Base-by-base conservation (phyloP, 202 grass and related monocot genomes). In the Carex arenaria region DNA sequence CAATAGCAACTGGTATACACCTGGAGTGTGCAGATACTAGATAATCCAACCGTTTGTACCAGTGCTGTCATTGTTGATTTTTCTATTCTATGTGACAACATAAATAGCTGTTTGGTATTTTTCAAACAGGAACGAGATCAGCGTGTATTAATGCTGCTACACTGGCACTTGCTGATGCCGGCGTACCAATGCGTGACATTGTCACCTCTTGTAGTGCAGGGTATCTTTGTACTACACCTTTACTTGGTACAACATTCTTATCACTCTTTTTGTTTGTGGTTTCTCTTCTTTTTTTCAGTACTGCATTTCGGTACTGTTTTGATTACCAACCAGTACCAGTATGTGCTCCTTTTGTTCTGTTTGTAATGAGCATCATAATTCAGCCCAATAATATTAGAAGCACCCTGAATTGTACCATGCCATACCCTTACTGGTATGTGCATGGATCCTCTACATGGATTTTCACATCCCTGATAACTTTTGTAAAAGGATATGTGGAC, bases 91-190 rank as follows among this genome's bases (percentile, higher is more conserved):
- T 10, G 14, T 32, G 26, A 60, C 17, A 20, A 59, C 31, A 78
- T 59, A 40, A 12, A 34, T 56, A 60, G 31, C 38, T 71, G n/a
- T 17, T 80, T 80, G 31, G 3, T 75, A 11, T 2, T 59, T 53
- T 75, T 76, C 3, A 62, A 82, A 86, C 66, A 98, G 91, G 91
- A 89, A 95, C 95, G 56, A 90, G 93, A 88, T 93, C 95, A 67
- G 95, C 95, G 65, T 98, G 91, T 86, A 98, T 98, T 80, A 95
- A 98, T 93, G 95, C 93, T 86, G 95, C 95, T 82, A 98, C 95
- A 62, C 57, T 98, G 84, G 95, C 95, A 76, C 90, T 98, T 85
- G 92, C 95, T 81, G 89, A 95, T 89, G 95, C 93, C 43, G 92
- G 95, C 42, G 92, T 98, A 83, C 95, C 95, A 74, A 98, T 98